phyloP scores from a whole-genome alignment of 495 filamentous ascomycete species.

The Mycothermus thermophilus region DNA sequence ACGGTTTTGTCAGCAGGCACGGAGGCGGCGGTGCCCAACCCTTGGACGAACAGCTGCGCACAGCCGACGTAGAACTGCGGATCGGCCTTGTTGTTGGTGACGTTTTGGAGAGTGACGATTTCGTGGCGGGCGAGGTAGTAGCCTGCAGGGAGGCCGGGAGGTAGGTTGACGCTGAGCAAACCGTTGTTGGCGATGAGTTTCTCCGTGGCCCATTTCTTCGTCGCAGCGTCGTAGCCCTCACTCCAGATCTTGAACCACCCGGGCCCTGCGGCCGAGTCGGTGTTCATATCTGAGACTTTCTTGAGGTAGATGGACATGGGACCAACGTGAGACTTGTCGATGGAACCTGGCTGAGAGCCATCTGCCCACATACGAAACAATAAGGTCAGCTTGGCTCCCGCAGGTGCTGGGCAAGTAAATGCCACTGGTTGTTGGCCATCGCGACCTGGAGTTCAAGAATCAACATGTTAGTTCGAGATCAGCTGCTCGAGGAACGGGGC shows the following conservation, averaged over 20 bases:
- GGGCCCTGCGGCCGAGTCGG: slow-evolving; percentile 32
- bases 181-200: slow-evolving; percentile 50
- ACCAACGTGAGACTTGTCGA: slow-evolving; percentile 53
- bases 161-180: slow-evolving; percentile 45
- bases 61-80: slow-evolving; percentile 59
- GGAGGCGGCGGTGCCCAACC: slow-evolving; percentile 23
- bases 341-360: slow-evolving; percentile 34
- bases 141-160: slow-evolving; percentile 44
- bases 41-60: slow-evolving; percentile 51
- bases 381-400: slow-evolving; percentile 45
- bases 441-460: slow-evolving; percentile 32
- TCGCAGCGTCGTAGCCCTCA: slow-evolving; percentile 41
- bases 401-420: slow-evolving; percentile 41
- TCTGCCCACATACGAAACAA: slow-evolving; percentile 50
- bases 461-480: slow-evolving; percentile 1
- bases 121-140: slow-evolving; percentile 58
- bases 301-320: slow-evolving; percentile 67
- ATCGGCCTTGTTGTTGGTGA: slow-evolving; percentile 34
- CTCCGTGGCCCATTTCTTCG: slow-evolving; percentile 52
- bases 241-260: slow-evolving; percentile 78
- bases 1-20: slow-evolving; percentile 34
- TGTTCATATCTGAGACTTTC: slow-evolving; percentile 32
- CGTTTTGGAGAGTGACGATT: slow-evolving; percentile 52
- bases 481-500: not conserved
- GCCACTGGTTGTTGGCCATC: slow-evolving; percentile 42